Evolutionary conservation across 2,329 filamentous ascomycete species (phyloP).

Genomic region (Dactylellina cionopaga): DNA sequence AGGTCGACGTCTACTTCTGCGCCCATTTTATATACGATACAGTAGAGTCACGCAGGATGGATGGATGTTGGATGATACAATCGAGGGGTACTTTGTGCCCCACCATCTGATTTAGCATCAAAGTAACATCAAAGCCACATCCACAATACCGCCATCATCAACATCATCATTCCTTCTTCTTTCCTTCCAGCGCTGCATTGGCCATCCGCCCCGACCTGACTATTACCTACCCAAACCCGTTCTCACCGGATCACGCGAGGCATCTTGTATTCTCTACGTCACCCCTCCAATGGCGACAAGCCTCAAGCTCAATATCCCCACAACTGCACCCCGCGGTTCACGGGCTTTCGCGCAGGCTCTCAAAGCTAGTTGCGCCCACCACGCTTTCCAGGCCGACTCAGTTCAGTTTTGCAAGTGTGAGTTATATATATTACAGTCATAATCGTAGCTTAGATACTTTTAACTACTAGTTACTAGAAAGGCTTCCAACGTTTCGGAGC

Average conservation of each 20-base stretch:
- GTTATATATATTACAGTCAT: conserved; percentile 9
- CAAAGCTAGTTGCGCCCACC: conserved; percentile 56
- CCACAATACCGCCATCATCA: background rate
- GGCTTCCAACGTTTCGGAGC: too few species aligned
- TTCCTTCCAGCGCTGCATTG: background rate
- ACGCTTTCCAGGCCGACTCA: conserved; percentile 55
- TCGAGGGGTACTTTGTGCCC: conserved; percentile 14
- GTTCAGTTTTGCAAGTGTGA: conserved; percentile 56
- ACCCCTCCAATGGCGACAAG: conserved; percentile 49
- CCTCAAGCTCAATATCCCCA: conserved; percentile 57
- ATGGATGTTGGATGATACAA: background rate
- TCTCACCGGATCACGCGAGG: background rate
- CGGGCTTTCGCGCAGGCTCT: conserved; percentile 56
- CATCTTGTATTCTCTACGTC: too few species aligned
- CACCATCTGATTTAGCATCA: background rate
- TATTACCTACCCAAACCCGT: background rate
- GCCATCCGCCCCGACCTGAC: background rate
- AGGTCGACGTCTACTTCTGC: conserved; percentile 46
- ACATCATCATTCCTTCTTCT: background rate
- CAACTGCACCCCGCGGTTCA: conserved; percentile 55
- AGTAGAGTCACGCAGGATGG: background rate
- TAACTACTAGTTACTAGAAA: too few species aligned
- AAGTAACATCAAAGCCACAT: too few species aligned
- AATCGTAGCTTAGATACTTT: too few species aligned
- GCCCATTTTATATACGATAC: conserved; percentile 8